Evolutionary conservation across 495 filamentous ascomycete genomes (phyloP).

Genomic region (Talaromyces liani): DNA sequence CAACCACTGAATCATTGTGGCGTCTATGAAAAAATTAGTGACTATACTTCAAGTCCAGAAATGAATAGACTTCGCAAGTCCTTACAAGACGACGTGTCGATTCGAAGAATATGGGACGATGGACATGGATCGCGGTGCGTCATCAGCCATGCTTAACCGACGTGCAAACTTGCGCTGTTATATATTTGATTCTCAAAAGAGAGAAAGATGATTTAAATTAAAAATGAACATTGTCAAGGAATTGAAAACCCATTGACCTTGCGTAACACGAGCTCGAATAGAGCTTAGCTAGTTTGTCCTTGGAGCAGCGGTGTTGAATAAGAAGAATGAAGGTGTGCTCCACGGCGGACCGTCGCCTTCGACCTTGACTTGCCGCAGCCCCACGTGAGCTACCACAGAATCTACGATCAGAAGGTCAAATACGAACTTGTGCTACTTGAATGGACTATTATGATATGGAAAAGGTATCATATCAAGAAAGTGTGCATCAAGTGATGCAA

Average conservation of each 20-base stretch:
- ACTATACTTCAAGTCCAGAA: not conserved
- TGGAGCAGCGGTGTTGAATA: not conserved
- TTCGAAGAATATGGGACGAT: constrained; percentile 42
- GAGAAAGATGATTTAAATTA: not conserved
- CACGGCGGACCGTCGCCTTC: not conserved
- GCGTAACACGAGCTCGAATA: not conserved
- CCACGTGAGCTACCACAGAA: constrained; percentile 15
- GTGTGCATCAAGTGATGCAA: not conserved
- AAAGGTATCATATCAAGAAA: not conserved
- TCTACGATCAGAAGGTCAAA: not conserved
- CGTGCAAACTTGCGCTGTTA: not conserved
- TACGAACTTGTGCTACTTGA: not conserved
- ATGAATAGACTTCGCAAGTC: not conserved
- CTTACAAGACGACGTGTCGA: constrained; percentile 45
- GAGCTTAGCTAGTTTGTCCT: not conserved
- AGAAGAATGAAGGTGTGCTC: not conserved
- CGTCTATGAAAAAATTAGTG: constrained; percentile 46
- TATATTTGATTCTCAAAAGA: constrained; percentile 7
- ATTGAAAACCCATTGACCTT: not conserved
- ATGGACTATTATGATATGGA: not conserved
- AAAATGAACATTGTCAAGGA: not conserved
- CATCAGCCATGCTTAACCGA: constrained; percentile 24
- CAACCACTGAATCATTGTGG: constrained; percentile 84
- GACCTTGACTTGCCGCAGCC: constrained; percentile 11
- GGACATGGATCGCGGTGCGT: constrained; percentile 30